Evolutionary conservation across 805 yeast species (phyloP).

Genomic region (Grigorovia jiainica): DNA sequence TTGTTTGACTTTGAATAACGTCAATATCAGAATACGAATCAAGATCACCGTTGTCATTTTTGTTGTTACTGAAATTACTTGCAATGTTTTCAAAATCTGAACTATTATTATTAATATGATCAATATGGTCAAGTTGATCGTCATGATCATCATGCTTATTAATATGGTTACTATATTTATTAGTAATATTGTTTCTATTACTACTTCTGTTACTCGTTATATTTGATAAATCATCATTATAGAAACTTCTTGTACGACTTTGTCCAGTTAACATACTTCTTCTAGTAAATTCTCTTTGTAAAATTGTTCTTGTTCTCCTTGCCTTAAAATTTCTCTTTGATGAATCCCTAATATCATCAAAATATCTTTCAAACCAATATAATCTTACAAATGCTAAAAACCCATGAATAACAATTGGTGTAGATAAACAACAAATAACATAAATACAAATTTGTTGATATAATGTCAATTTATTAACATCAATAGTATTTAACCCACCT

Average conservation of each 20-base stretch:
- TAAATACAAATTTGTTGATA: slow-evolving; percentile 78
- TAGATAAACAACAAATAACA: slow-evolving; percentile 53
- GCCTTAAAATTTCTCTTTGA: slow-evolving; percentile 74
- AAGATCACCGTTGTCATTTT: background rate
- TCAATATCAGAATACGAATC: background rate
- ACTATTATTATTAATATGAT: no score
- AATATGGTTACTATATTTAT: background rate
- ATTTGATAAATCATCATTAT: background rate
- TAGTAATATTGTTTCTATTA: background rate
- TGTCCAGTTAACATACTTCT: slow-evolving; percentile 10
- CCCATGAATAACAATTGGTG: slow-evolving; percentile 85
- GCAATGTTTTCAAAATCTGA: background rate
- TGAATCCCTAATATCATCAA: slow-evolving; percentile 67
- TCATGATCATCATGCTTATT: no score
- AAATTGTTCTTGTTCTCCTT: slow-evolving; percentile 51
- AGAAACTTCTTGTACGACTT: slow-evolving; percentile 1
- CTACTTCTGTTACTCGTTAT: background rate
- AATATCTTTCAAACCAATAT: slow-evolving; percentile 81
- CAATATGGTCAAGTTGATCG: no score
- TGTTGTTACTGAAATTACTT: background rate
- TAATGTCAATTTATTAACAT: slow-evolving; percentile 49
- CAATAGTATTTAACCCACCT: slow-evolving; percentile 81
- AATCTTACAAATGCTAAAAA: slow-evolving; percentile 66
- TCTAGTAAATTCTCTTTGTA: slow-evolving; percentile 26
- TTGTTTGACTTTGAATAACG: background rate